Percentiles rank a stretch among this genome's conserved stretches.
phyloP scores from a whole-genome alignment of 441 rosid genomes.

The Croton setiger region DNA sequence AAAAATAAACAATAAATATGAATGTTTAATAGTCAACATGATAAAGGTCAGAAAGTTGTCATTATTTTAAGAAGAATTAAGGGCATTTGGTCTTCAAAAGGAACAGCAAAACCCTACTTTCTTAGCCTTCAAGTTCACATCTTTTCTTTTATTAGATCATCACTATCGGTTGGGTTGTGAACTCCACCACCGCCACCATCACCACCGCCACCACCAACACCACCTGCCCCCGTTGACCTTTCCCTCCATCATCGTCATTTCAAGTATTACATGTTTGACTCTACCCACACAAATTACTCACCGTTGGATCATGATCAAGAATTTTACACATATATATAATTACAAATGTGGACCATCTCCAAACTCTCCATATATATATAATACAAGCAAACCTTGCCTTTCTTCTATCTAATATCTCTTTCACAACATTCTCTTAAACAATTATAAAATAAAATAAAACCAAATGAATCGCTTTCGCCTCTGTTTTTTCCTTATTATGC shows the following conservation, averaged over 20 bases:
- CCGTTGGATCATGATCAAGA: background rate
- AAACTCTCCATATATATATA: background rate
- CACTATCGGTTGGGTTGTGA: too few relatives aligned
- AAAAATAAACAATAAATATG: too few relatives aligned
- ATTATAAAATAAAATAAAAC: too few relatives aligned
- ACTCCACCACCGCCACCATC: conserved; percentile 4
- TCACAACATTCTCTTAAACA: conserved; percentile 17
- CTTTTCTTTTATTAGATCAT: too few relatives aligned
- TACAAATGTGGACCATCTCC: background rate
- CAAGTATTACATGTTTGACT: conserved; percentile 5
- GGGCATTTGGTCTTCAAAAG: conserved; percentile 3
- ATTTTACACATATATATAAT: too few relatives aligned
- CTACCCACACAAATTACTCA: background rate
- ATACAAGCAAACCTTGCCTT: background rate
- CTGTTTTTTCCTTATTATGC: conserved; percentile 15
- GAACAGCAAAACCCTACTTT: conserved; percentile 16
- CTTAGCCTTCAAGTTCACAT: conserved; percentile 24
- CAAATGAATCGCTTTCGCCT: conserved; percentile 35
- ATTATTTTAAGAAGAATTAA: too few relatives aligned
- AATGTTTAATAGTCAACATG: too few relatives aligned
- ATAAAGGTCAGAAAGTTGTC: too few relatives aligned
- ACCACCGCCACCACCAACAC: conserved; percentile 18
- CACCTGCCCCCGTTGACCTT: background rate
- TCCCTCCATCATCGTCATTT: background rate
- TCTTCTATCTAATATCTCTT: background rate